Base-by-base conservation (phyloP, 257 asterid species). In the Forsythia viridissima region DNA sequence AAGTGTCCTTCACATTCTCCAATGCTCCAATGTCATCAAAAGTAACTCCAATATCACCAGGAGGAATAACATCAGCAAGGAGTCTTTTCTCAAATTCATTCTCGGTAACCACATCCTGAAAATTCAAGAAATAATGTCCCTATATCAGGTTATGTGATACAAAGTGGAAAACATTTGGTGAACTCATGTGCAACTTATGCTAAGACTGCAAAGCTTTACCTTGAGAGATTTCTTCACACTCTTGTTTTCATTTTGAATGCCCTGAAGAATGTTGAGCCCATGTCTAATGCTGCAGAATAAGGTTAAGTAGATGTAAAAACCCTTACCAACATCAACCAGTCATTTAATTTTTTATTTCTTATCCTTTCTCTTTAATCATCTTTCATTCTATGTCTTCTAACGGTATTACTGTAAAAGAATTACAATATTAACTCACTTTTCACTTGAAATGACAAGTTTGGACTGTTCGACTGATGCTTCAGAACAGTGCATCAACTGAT, bases 161-260 rank as follows among this genome's bases (percentile, higher is more conserved):
- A 16, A 59, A 15, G 18, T 16, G 13, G 39, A 67, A 38, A 66
- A 44, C 48, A 71, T 70, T 43, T 43, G 57, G 30, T 16, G 0
- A 77, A 76, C 18, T 57, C 20, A 69, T 6, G 37, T 42, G 20
- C 9, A 76, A 55, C 30, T 72, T 24, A 51, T 73, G 70, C 84
- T 37, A 67, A 20, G 76, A 52, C 71, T 72, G 69, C 75, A 24
- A 71, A 42, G 18, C 78, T 71, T 80, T 72, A 92, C 97, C 93
- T 92, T 92, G 41, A 94, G 96, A 79, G 98, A 90, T 85, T 88
- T 94, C 87, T 90, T 94, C 73, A 43, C 61, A 84, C 83, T 88
- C 87, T 90, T 92, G 82, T 89, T 90, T 84, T 94, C 98, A 70
- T 89, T 89, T 81, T 89, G 94, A 84, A 91, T 84, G 65, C 91